Evolutionary conservation across 805 yeast species (phyloP).

Genomic region (Cyberlindnera galapagoensis): DNA sequence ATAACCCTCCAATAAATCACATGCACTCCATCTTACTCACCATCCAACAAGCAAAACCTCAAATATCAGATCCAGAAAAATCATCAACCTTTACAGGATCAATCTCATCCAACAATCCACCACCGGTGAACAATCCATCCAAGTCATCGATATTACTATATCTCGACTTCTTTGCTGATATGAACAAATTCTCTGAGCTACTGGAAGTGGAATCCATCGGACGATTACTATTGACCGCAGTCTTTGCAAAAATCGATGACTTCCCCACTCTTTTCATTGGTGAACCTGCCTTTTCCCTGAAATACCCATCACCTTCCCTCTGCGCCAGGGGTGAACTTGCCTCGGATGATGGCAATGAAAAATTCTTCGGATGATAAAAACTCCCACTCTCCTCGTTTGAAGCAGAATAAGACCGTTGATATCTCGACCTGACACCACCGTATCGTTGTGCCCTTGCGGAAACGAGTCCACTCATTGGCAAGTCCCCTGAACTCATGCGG

Average conservation of each 20-base stretch:
- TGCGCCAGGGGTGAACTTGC: constrained; percentile 12
- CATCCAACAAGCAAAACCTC: no score
- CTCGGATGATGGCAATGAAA: constrained; percentile 16
- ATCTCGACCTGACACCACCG: constrained; percentile 3
- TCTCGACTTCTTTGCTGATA: constrained; percentile 6
- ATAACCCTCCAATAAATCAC: no score
- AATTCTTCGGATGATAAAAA: constrained; percentile 7
- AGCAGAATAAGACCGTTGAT: constrained; percentile 21
- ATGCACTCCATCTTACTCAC: no score
- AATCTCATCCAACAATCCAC: not conserved
- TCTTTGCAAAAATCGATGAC: not conserved
- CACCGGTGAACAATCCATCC: constrained; percentile 17
- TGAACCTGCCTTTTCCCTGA: constrained; percentile 4
- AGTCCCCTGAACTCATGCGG: not conserved
- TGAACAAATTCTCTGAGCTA: constrained; percentile 11
- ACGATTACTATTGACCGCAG: not conserved
- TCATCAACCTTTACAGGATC: constrained; percentile 20
- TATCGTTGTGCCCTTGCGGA: not conserved
- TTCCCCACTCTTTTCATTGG: not conserved
- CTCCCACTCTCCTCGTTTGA: constrained; percentile 13
- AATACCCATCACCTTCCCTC: constrained; percentile 7
- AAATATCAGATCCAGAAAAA: constrained; percentile 4
- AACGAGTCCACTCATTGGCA: no score
- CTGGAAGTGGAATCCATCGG: constrained; percentile 7
- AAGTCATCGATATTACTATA: constrained; percentile 16